A percentile compares a stretch with the other conserved stretches of the same genome.
Conservation (phyloP, 2,329 filamentous ascomycete species). For the Xylaria sp. region DNA sequence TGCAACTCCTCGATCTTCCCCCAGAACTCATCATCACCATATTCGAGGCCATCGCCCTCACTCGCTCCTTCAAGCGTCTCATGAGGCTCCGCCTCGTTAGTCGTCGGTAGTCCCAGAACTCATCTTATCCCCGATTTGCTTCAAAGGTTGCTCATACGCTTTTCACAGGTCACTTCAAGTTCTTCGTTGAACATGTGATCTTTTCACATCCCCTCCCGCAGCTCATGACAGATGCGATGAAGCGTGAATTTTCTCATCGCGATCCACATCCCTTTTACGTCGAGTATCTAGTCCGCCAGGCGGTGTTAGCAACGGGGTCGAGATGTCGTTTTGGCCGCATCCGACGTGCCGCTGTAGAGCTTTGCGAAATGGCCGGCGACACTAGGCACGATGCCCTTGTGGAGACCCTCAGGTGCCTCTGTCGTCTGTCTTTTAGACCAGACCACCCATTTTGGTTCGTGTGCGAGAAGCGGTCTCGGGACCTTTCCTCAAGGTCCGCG, state of each 20-base stretch:
- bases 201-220: neutral
- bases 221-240: neutral
- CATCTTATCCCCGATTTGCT: neutral
- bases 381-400: slow-evolving; percentile 2
- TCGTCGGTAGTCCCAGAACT: neutral
- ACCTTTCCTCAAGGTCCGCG: neutral
- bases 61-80: slow-evolving; percentile 7
- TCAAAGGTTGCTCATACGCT: neutral
- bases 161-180: neutral
- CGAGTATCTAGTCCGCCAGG: neutral
- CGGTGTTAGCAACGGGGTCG: neutral
- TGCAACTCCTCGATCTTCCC: slow-evolving; percentile 3
- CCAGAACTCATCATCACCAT: neutral
- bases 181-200: slow-evolving; percentile 2
- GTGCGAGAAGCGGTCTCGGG: neutral
- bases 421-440: neutral
- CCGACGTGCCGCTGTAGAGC: slow-evolving; percentile 3
- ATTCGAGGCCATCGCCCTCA: slow-evolving; percentile 11
- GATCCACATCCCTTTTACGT: neutral
- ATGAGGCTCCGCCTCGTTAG: slow-evolving; percentile 7
- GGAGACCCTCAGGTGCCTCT: slow-evolving; percentile 5
- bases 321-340: neutral
- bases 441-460: neutral
- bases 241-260: neutral
- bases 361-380: slow-evolving; percentile 8